Evolutionary conservation across 352 stramenopile genomes (phyloP).

Genomic region (Phytophthora brassicae): DNA sequence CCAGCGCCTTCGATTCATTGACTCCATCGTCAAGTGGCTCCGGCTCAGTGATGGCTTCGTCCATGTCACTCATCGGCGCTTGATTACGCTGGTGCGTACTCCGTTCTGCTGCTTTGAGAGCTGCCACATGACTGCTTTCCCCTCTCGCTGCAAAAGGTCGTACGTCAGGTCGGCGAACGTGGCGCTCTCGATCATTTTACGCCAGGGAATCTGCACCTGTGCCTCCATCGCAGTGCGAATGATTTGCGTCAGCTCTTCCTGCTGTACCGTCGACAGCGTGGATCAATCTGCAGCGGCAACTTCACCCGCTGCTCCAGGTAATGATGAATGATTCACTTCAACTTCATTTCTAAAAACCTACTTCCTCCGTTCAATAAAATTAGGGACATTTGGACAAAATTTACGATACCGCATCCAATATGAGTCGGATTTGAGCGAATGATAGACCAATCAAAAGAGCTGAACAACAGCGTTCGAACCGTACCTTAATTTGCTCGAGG

Average conservation of each 20-base stretch:
- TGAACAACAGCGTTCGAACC: no score
- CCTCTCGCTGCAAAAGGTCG: slow-evolving; percentile 14
- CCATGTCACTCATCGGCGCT: neutral
- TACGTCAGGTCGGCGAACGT: slow-evolving; percentile 15
- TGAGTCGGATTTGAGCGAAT: no score
- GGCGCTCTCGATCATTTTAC: slow-evolving; percentile 14
- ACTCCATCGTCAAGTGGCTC: slow-evolving; percentile 1
- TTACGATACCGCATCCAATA: no score
- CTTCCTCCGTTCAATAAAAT: no score
- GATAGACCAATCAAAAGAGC: no score
- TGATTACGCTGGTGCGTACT: neutral
- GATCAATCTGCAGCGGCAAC: neutral
- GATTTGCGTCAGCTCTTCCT: neutral
- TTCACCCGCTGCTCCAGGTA: slow-evolving; percentile 7
- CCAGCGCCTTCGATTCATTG: neutral
- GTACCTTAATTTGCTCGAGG: no score
- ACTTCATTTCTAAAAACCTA: no score
- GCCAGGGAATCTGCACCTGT: slow-evolving; percentile 15
- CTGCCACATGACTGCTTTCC: slow-evolving; percentile 16
- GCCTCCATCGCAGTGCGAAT: slow-evolving; percentile 3
- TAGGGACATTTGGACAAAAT: no score
- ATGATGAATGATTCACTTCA: no score
- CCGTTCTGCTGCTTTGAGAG: slow-evolving; percentile 2
- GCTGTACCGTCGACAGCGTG: slow-evolving; percentile 7
- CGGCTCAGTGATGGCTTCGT: slow-evolving; percentile 4